Evolutionary conservation across 257 asterid genomes (phyloP).

Genomic region (Solanum sejunctum): DNA sequence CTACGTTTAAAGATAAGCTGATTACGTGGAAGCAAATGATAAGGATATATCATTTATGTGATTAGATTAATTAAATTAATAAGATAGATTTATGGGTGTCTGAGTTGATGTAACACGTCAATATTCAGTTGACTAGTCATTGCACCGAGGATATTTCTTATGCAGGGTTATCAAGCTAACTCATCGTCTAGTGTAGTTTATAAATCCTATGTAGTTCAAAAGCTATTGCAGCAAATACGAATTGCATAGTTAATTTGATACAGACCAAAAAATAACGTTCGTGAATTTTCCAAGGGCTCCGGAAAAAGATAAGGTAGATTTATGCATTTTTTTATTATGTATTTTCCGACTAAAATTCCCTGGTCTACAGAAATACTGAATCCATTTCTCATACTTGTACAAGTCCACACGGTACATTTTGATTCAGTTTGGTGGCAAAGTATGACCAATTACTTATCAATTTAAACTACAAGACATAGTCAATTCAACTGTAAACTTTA

Average conservation of each 20-base stretch:
- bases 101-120: too few relatives aligned
- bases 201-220: fast-evolving
- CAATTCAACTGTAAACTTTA: neutral
- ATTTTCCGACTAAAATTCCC: neutral
- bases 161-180: too few relatives aligned
- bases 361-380: neutral
- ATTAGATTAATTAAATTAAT: too few relatives aligned
- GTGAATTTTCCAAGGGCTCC: too few relatives aligned
- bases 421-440: neutral
- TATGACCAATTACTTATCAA: neutral
- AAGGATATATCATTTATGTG: neutral
- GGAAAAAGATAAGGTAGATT: neutral
- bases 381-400: neutral
- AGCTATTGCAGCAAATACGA: fast-evolving
- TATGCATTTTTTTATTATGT: neutral
- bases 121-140: too few relatives aligned
- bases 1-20: too few relatives aligned
- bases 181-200: fast-evolving
- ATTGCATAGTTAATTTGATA: neutral
- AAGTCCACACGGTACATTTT: neutral
- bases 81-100: too few relatives aligned
- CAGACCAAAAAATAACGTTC: too few relatives aligned
- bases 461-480: neutral
- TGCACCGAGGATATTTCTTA: too few relatives aligned
- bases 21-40: neutral